Evolutionary conservation across 305 asterid species (phyloP), one percentile per base, ranked within the genome.

Genomic region (Solanum chacoense): DNA sequence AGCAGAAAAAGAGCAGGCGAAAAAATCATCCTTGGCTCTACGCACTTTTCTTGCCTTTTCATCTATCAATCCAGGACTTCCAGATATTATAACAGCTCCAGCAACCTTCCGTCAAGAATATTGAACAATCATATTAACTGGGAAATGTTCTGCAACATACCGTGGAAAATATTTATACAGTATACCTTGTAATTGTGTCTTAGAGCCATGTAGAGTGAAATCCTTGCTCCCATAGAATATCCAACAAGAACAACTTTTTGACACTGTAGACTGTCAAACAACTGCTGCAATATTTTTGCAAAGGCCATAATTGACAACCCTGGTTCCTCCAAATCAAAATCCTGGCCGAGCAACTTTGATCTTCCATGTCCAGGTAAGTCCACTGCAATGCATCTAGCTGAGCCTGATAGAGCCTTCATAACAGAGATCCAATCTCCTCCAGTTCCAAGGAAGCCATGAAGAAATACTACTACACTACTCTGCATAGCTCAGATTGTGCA

Each of bases 281-380:
- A 93, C 93, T 95, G 91, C 92, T 91, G 86, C 84, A 98, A 55
- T 86, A 95, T 90, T 72, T 92, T 93, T 26, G 91, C 92, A 90
- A 96, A 80, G 71, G 92, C 93, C 50, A 95, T 96, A 78, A 98
- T 92, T 7, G 98, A 93, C 84, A 96, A 89, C 85, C 91, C 91
- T 36, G 95, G 94, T 79, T 85, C 90, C 69, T 88, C 91, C 11
- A 81, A 89, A 63, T 88, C 89, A 32, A 86, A 91, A 87, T 91
- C 87, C 90, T 90, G 94, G 34, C 75, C 10, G 14, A 84, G 87
- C 90, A 93, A 73, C 88, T 89, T 94, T 31, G 98, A 93, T 93
- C 92, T 93, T 10, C 99, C 99, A 63, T 97, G 99, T 34, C 99
- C 99, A 28, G 99, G 99, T 91, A 97, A 98, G 89, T 97, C 99